Evolutionary conservation across 2,329 filamentous ascomycete species (phyloP), one percentile per base, ranked within the genome.

Genomic region (Colletotrichum sp.): DNA sequence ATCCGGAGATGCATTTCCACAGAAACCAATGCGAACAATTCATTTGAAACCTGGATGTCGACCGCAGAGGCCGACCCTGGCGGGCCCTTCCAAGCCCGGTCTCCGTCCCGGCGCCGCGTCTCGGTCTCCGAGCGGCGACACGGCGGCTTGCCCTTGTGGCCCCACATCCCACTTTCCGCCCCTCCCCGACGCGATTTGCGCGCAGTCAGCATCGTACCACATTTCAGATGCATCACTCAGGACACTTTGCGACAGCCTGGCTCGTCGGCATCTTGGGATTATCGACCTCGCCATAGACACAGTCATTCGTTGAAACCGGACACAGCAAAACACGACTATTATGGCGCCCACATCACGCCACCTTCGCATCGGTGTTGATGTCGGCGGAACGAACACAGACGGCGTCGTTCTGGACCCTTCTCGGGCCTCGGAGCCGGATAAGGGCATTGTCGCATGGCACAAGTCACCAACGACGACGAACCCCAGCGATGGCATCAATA

Each of bases 361-460:
- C 9, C 57, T 70, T 15, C 85, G 85, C 68, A 86, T 88, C 68
- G 86, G 86, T 66, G 85, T 88, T 60, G 87, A 88, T 63, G 86
- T 88, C 8, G 87, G 87, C 60, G 88, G 88, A 32, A 90, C 89
- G 55, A 90, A 90, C 78, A 90, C 89, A 5, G 89, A 90, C 66
- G 88, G 87, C 28, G 88, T 89, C n/a, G 81, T 90, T 26, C 82
- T 90, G 24, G 87, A 90, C 72, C 87, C 85, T 4, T 78, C 82
- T 7, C 80, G 81, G 30, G 80, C 82, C 1, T 81, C 81, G 4
- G 83, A 83, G 6, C 78, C 82, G 2, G 81, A 83, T 68, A 85
- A 83, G 77, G 87, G 87, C 49, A 88, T 90, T 69, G 68, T 89
- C 2, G 87, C 88, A n/a, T 89, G 86, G 85, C 82, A 89, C 80